Conservation (phyloP, 108 stramenopile species). For the Fistulifera solaris region DNA sequence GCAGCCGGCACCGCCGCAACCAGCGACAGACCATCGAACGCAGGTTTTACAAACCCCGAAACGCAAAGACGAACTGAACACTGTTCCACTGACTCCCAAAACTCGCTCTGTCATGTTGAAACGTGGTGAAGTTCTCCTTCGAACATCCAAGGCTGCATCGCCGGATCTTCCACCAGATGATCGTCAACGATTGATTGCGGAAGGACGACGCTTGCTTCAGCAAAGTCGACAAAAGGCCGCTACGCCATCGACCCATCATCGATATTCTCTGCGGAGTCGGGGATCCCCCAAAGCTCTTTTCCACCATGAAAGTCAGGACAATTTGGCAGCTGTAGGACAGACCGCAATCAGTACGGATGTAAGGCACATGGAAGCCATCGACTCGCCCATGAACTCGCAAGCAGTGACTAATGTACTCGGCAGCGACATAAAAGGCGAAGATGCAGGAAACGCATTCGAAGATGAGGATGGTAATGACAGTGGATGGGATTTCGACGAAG, state of each 20-base stretch:
- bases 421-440: too few relatives aligned
- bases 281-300: not conserved
- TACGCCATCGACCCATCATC: slow-evolving; percentile 4
- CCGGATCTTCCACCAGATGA: not conserved
- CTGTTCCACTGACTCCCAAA: not conserved
- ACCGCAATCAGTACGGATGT: too few relatives aligned
- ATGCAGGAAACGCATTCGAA: too few relatives aligned
- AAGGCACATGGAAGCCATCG: too few relatives aligned
- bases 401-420: too few relatives aligned
- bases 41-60: too few relatives aligned
- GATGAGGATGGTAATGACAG: too few relatives aligned
- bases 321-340: not conserved
- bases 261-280: slow-evolving; percentile 1
- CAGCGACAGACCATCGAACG: too few relatives aligned
- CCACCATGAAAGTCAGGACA: not conserved
- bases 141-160: not conserved
- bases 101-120: not conserved
- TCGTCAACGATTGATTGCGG: slow-evolving; percentile 13
- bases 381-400: too few relatives aligned
- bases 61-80: too few relatives aligned
- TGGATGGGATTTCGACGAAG: too few relatives aligned
- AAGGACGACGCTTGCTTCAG: slow-evolving; percentile 20
- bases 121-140: not conserved
- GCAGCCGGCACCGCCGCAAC: too few relatives aligned
- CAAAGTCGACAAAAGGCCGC: slow-evolving; percentile 6